Base-by-base conservation (phyloP, 208 protist species). In the Trypanosomatidae sp. region DNA sequence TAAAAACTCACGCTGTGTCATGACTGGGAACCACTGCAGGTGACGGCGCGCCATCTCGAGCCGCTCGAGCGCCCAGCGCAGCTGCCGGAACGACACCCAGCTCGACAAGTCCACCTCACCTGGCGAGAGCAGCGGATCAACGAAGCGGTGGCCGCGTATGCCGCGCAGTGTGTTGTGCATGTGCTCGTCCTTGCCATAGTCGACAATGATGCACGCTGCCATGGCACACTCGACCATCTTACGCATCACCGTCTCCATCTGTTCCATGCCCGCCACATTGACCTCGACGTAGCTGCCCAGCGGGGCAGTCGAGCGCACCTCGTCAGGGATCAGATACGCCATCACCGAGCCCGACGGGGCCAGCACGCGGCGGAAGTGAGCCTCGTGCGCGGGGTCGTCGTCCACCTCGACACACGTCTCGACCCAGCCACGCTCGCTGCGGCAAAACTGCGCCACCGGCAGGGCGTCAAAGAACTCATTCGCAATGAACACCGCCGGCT, bases 381-480 rank as follows among this genome's bases (percentile, higher is more conserved):
- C 63, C 59, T 88, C 78, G 11, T 59, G 66, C 44, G 47, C 66
- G 2, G 80, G 72, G 52, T 89, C 73, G 40, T 88, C 80, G 51
- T 95, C 83, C 28, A 93, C 68, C 65, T 95, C 88, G 38, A 95
- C 60, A 47, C 84, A 86, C 61, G 82, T 91, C 66, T 95, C 88
- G 18, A 88, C 72, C 84, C 88, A 95, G 23, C 88, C 88, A 23
- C 88, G 71, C 61, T 95, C 82, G 18, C 84, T 95, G 54, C 71
- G 89, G 48, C 84, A 77, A 48, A 93, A 95, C 60, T 92, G 75
- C n/a, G 86, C 84, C 16, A 95, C 80, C n/a, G 87, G 82, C 37
- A 95, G 64, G 6, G 82, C 87, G 45, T 95, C 87, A 55, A 95
- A 95, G 55, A 88, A 91, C 68, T 95, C 87, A 28, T 95, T 92